A percentile compares a stretch with the other conserved stretches of the same genome.
Conservation (phyloP, 768 basidiomycete genomes). For the Lentinula guzmanii region DNA sequence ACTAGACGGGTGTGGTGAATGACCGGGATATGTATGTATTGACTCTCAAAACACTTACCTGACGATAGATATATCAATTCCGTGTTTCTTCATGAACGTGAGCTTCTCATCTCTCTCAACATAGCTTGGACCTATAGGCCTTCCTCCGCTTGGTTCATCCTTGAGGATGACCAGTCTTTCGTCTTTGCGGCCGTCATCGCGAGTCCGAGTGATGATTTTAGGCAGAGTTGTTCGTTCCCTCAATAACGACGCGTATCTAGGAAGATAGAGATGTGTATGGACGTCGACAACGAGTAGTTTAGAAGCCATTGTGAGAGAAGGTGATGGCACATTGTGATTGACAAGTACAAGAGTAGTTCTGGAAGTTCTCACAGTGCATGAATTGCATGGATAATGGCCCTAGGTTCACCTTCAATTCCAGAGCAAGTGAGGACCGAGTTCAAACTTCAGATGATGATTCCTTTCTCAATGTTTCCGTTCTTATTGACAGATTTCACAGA, state of each 20-base stretch:
- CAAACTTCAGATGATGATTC: background rate
- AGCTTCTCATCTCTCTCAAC: constrained; percentile 78
- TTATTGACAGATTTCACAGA: background rate
- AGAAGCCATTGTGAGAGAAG: constrained; percentile 2
- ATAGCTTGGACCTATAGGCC: constrained; percentile 81
- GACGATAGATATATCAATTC: constrained; percentile 73
- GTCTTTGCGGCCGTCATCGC: constrained; percentile 40
- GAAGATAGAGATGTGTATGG: constrained; percentile 83
- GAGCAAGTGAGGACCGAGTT: background rate
- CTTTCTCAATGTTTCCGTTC: constrained; percentile 5
- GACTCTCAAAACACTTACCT: constrained; percentile 41
- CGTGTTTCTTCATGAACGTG: constrained; percentile 79
- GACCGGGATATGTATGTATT: background rate
- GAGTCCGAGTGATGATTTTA: constrained; percentile 48
- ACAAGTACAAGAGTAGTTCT: constrained; percentile 6
- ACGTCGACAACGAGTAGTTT: constrained; percentile 57
- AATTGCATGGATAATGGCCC: constrained; percentile 14
- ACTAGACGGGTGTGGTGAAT: constrained; percentile 27
- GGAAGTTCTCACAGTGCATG: constrained; percentile 13
- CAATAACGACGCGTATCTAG: constrained; percentile 68
- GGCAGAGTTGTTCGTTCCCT: constrained; percentile 60
- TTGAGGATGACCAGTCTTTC: constrained; percentile 76
- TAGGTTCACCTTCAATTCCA: constrained; percentile 7
- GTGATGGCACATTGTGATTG: background rate
- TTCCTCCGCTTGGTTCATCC: constrained; percentile 71